Evolutionary conservation across 2,329 filamentous ascomycete species (phyloP).

Genomic region (Sclerotiophoma versabilis): DNA sequence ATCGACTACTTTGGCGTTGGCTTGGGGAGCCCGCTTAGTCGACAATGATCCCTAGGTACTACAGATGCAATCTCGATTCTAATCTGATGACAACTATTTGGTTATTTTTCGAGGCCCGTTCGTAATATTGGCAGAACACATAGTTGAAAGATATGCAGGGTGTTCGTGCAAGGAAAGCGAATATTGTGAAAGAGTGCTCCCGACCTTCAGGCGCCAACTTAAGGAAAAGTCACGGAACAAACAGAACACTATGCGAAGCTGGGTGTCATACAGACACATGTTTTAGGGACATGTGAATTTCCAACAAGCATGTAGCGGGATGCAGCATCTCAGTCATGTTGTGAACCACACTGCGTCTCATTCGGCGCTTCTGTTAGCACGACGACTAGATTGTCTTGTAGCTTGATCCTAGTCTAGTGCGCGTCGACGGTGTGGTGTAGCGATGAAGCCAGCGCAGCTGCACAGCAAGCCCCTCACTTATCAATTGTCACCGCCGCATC

Average conservation of each 20-base stretch:
- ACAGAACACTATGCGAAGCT: background rate
- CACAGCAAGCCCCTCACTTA: constrained; percentile 4
- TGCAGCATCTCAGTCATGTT: background rate
- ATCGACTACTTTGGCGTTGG: constrained; percentile 36
- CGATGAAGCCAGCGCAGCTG: constrained; percentile 4
- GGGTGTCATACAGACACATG: background rate
- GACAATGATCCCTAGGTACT: background rate
- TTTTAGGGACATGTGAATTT: background rate
- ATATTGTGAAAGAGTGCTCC: background rate
- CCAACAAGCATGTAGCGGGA: background rate
- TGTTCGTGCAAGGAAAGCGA: background rate
- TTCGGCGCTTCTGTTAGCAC: background rate
- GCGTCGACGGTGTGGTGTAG: constrained; percentile 3
- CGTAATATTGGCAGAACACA: background rate
- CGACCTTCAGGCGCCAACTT: background rate
- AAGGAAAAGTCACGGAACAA: background rate
- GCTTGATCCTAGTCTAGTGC: constrained; percentile 1
- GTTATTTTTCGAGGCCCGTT: background rate
- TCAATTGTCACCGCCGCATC: constrained; percentile 11
- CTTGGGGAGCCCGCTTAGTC: constrained; percentile 10
- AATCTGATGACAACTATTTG: background rate
- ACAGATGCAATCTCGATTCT: background rate
- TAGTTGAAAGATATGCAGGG: background rate
- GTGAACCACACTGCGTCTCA: constrained; percentile 1
- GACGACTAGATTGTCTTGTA: background rate